Evolutionary conservation across 2,329 filamentous ascomycete species (phyloP).

Genomic region (Thielaviopsis musarum): DNA sequence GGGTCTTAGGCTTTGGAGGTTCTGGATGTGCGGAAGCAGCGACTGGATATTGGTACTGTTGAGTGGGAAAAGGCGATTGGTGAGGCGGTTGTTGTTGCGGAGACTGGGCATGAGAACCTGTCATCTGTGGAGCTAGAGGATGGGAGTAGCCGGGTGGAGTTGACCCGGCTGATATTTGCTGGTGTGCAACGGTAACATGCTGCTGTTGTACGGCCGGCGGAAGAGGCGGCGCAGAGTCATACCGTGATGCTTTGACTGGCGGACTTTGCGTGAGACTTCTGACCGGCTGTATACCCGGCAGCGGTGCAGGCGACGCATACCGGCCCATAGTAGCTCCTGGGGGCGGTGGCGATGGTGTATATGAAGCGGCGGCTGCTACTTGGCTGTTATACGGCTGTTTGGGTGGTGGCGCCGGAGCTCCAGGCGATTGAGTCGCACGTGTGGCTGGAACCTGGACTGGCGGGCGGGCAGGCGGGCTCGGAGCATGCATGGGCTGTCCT

Average conservation of each 20-base stretch:
- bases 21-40: conserved; percentile 12
- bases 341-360: background rate
- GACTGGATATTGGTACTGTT: conserved; percentile 1
- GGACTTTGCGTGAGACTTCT: background rate
- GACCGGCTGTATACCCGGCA: background rate
- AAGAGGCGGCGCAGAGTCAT: conserved; percentile 31
- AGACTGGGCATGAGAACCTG: background rate
- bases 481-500: background rate
- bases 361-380: background rate
- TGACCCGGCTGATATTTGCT: background rate
- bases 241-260: conserved; percentile 21
- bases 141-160: background rate
- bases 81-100: background rate
- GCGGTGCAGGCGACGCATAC: background rate
- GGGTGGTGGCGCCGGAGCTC: conserved; percentile 17
- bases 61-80: background rate
- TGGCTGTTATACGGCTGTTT: conserved; percentile 12
- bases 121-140: background rate
- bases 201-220: conserved; percentile 15
- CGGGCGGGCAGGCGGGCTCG: background rate
- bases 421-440: conserved; percentile 6
- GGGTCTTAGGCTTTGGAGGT: conserved; percentile 22
- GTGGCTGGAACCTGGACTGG: background rate
- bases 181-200: background rate
- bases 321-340: background rate